Evolutionary conservation across 257 asterid genomes (phyloP).

Genomic region (Apocynum venetum): DNA sequence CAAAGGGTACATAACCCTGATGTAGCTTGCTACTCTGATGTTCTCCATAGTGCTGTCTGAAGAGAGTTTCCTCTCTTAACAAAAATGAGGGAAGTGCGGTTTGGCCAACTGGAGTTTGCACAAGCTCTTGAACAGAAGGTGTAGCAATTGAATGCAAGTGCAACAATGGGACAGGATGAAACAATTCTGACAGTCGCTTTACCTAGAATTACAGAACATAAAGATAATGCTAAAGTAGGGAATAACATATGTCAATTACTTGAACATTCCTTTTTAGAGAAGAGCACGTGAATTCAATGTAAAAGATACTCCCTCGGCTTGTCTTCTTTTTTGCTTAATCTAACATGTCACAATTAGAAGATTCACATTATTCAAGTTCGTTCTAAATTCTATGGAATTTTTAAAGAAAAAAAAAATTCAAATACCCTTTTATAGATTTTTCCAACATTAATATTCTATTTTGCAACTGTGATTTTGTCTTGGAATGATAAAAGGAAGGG

Average conservation of each 20-base stretch:
- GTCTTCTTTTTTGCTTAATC: too few species aligned
- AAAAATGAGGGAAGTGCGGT: slow-evolving; percentile 17
- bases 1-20: slow-evolving; percentile 19
- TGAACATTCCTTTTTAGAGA: neutral
- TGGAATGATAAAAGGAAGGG: neutral
- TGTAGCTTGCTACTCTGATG: slow-evolving; percentile 19
- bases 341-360: neutral
- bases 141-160: slow-evolving; percentile 34
- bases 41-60: slow-evolving; percentile 22
- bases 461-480: neutral
- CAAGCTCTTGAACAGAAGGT: slow-evolving; percentile 26
- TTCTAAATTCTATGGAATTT: neutral
- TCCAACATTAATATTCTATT: neutral
- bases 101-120: slow-evolving; percentile 14
- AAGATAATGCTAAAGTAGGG: slow-evolving; percentile 14
- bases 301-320: neutral
- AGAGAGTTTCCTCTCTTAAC: slow-evolving; percentile 24
- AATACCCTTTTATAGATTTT: too few species aligned
- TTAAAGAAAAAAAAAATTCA: too few species aligned
- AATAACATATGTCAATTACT: neutral
- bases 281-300: neutral
- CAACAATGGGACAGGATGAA: slow-evolving; percentile 48
- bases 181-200: slow-evolving; percentile 39
- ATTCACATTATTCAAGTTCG: neutral
- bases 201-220: slow-evolving; percentile 40